A percentile compares a stretch with the other conserved stretches of the same genome.
Evolutionary conservation across 306 rosid species (phyloP).

Genomic region (Quercus robur): DNA sequence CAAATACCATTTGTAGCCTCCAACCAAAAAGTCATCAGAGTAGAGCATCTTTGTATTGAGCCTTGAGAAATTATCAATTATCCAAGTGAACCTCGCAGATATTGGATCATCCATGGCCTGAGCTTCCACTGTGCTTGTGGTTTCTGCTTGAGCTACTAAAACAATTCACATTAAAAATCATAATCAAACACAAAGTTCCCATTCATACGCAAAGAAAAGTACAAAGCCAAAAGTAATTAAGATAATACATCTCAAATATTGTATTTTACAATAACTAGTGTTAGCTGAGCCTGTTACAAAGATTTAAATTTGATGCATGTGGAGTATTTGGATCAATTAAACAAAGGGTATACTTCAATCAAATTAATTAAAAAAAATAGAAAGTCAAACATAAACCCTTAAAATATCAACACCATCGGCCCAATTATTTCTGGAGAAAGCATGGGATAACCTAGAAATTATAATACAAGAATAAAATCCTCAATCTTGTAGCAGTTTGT

Average conservation of each 20-base stretch:
- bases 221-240: neutral
- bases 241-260: neutral
- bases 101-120: conserved; percentile 37
- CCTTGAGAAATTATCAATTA: conserved; percentile 34
- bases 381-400: neutral
- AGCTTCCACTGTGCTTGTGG: conserved; percentile 22
- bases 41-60: conserved; percentile 28
- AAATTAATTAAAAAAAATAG: neutral
- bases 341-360: neutral
- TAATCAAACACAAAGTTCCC: neutral
- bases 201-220: neutral
- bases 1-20: conserved; percentile 38
- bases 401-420: neutral
- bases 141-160: conserved; percentile 31
- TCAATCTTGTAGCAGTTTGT: neutral
- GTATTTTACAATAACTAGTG: neutral
- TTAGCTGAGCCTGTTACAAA: neutral
- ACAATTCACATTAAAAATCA: neutral
- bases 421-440: neutral
- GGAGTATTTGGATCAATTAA: neutral
- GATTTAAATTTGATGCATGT: neutral
- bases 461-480: neutral
- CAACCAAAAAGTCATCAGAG: conserved; percentile 28
- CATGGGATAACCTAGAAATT: neutral
- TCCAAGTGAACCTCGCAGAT: conserved; percentile 35